A percentile compares a stretch with the other conserved stretches of the same genome.
These are phyloP conservation scores for Podospora conica DNA, from an alignment of 495 filamentous ascomycete genomes.

Conservation along the genomic window DNA sequence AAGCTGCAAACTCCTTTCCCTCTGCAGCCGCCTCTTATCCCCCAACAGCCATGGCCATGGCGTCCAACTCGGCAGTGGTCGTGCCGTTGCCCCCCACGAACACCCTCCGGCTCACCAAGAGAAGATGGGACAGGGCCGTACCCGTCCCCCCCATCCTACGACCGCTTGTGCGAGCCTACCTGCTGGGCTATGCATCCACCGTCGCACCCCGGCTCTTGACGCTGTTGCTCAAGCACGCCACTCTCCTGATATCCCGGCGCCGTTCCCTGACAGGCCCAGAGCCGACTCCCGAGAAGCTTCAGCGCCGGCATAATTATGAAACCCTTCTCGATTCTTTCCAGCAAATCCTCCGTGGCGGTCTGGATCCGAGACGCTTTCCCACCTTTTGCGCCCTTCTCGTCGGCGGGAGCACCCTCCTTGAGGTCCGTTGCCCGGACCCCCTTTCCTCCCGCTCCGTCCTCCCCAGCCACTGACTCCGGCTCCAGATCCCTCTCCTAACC, in stretches of 20 bases:
- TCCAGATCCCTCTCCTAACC: constrained; percentile 27
- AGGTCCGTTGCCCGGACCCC: constrained; percentile 36
- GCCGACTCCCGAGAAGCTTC: constrained; percentile 22
- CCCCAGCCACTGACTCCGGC: constrained; percentile 4
- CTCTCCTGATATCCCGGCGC: constrained; percentile 15
- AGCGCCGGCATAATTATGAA: constrained; percentile 12
- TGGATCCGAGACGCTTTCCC: constrained; percentile 61
- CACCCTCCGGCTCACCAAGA: background rate
- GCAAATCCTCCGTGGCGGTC: constrained; percentile 40
- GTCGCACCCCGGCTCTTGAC: constrained; percentile 60
- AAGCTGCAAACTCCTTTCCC: background rate
- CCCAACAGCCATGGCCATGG: background rate
- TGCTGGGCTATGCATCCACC: constrained; percentile 66
- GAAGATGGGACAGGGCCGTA: constrained; percentile 31
- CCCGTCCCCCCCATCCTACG: constrained; percentile 38
- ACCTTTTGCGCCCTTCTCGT: constrained; percentile 74
- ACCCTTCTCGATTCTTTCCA: constrained; percentile 36
- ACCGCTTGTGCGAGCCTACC: constrained; percentile 68
- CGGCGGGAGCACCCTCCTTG: constrained; percentile 70
- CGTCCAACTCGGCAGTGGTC: background rate
- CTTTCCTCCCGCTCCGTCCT: too few species aligned
- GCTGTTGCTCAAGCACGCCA: constrained; percentile 44
- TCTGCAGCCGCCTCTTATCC: background rate
- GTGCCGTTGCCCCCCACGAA: background rate
- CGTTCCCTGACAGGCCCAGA: constrained; percentile 32